Evolutionary conservation across 192 early-diverging fungal genomes (phyloP), one percentile per base, ranked within the genome.

Genomic region (Neocallimastix lanati): DNA sequence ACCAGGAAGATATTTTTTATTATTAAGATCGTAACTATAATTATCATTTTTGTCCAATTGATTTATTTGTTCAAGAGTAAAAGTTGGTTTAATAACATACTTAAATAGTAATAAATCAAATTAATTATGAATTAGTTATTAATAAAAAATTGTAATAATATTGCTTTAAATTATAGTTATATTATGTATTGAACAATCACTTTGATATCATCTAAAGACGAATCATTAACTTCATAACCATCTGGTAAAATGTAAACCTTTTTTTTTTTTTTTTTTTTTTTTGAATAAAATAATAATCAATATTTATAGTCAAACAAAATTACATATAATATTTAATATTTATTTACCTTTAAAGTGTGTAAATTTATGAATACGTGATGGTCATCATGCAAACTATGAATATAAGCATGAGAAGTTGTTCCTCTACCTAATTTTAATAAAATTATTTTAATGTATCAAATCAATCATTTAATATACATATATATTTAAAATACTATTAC

Each of bases 331-430:
- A n/a, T n/a, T n/a, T n/a, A n/a, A n/a, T n/a, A n/a, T n/a, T n/a
- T n/a, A n/a, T n/a, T n/a, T 79, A 91, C 90, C 81, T 90, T 92
- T 33, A 93, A 88, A 0, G 95, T 94, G 28, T 90, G 84, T 50
- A 99, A 84, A 81, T 99, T 95, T 81, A 98, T 94, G 83, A 95
- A 97, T 5, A 99, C 95, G 81, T 97, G 96, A 81, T 99, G 97
- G 85, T 94, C 90, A 78, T 96, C 93, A 82, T 98, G 91, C 58
- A 99, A 87, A 83, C 94, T 94, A 85, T 99, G 97, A 82, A 96
- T 94, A 85, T 96, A 99, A 18, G 97, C 97, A 80, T 97, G 95
- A 3, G 96, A 94, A 3, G 91, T 83, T 80, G 88, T 90, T 77
- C 97, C 96, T 30, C 97, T 91, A 25, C 97, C 92, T 91, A n/a